These are phyloP conservation scores for Aquanectria penicillioides DNA, from an alignment of 2,329 filamentous ascomycete genomes.

Conservation along the genomic window DNA sequence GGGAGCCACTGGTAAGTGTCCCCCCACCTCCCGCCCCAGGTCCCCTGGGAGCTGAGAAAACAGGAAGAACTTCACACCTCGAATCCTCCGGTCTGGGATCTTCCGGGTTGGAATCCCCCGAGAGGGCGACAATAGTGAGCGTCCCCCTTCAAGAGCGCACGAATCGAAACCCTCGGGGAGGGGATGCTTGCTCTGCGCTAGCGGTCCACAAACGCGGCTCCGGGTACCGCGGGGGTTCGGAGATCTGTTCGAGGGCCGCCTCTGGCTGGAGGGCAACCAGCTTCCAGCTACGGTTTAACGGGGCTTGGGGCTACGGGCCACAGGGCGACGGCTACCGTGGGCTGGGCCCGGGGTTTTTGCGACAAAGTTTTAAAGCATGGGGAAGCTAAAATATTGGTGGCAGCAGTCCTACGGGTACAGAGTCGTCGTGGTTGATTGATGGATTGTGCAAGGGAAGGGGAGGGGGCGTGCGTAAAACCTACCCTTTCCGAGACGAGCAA, in stretches of 20 bases:
- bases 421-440: too few relatives aligned
- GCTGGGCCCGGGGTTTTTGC: neutral
- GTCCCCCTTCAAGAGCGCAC: too few relatives aligned
- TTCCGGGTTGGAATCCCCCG: neutral
- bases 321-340: neutral
- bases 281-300: neutral
- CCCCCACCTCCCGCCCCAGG: too few relatives aligned
- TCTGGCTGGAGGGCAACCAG: neutral
- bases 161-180: neutral
- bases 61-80: too few relatives aligned
- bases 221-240: slow-evolving; percentile 16
- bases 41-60: too few relatives aligned
- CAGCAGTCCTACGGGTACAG: too few relatives aligned
- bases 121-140: neutral
- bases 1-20: too few relatives aligned
- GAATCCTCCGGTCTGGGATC: neutral
- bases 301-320: neutral
- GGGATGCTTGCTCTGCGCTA: slow-evolving; percentile 2
- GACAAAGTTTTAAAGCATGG: too few relatives aligned
- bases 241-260: neutral
- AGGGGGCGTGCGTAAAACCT: too few relatives aligned
- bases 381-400: too few relatives aligned
- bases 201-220: slow-evolving; percentile 17
- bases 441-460: too few relatives aligned
- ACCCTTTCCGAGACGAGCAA: too few relatives aligned